Evolutionary conservation across 2,329 filamentous ascomycete genomes (phyloP).

Genomic region (Alternaria rosae): DNA sequence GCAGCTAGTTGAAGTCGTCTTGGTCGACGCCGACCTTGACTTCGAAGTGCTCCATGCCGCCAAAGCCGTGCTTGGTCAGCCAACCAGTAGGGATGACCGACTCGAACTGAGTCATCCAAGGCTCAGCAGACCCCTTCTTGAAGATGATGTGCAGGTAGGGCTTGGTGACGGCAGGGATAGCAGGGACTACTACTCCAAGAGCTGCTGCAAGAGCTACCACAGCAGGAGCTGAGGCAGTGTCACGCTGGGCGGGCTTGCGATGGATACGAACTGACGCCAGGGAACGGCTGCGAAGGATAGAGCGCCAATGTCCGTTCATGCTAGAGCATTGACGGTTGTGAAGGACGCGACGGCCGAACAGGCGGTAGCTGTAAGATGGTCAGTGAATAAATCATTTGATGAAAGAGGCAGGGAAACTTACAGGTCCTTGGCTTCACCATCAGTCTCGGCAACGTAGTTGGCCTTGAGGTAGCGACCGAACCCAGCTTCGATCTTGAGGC

Average conservation of each 20-base stretch:
- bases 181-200: neutral
- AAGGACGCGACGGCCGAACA: slow-evolving; percentile 38
- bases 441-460: slow-evolving; percentile 22
- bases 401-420: slow-evolving; percentile 14
- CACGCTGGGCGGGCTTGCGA: slow-evolving; percentile 13
- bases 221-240: neutral
- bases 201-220: neutral
- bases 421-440: slow-evolving; percentile 44
- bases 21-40: slow-evolving; percentile 34
- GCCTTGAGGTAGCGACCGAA: slow-evolving; percentile 38
- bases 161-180: neutral
- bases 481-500: slow-evolving; percentile 34
- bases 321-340: slow-evolving; percentile 24
- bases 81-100: slow-evolving; percentile 22
- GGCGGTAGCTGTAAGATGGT: slow-evolving; percentile 32
- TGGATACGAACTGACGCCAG: slow-evolving; percentile 32
- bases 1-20: neutral
- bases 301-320: slow-evolving; percentile 37
- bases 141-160: slow-evolving; percentile 40
- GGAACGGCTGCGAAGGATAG: slow-evolving; percentile 27
- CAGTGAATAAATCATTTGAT: slow-evolving; percentile 3
- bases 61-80: slow-evolving; percentile 32
- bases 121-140: slow-evolving; percentile 24
- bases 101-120: slow-evolving; percentile 31
- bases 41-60: slow-evolving; percentile 36